Base-by-base conservation (phyloP, 805 yeast species). In the Suhomyces pyralidae region DNA sequence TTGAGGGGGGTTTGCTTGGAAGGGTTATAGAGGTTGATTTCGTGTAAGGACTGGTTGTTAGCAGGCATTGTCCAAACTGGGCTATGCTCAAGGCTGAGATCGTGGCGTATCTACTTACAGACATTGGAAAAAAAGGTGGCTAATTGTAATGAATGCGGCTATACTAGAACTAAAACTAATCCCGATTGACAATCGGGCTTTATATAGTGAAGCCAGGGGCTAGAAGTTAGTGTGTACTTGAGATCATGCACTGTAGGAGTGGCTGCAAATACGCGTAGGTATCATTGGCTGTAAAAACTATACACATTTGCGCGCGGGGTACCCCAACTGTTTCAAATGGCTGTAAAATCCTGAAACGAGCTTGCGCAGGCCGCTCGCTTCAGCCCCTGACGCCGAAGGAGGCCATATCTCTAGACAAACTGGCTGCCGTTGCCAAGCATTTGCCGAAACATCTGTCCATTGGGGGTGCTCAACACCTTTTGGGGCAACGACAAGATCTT, bases 401-500 rank as follows among this genome's bases (percentile, higher is more conserved):
- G 36, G 36, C 24, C n/a, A 10, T 19, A 17, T 10, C 24, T 8
- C 52, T 48, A 56, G 12, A 54, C 56, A 45, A 48, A 54, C 7
- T 38, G 22, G n/a, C 51, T 45, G 24, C 60, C 60, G 26, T 50
- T 52, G 14, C 74, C 71, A 22, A 73, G 55, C 69, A 73, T 63
- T 45, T 68, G 71, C 48, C 60, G 60, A 25, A 73, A 62, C 53
- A 70, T 51, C 48, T 64, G 69, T 3, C 77, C 77, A 46, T 68
- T 68, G 2, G 76, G 75, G 6, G 70, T 61, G 45, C 59, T 61
- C 56, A 74, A 80, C 12, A 73, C 88, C 38, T 70, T 71, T 46
- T 76, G 74, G 0, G 90, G 89, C 19, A 84, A 71, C 17, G 71
- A 64, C 40, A 76, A 63, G 20, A 85, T 84, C 48, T 79, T 69